Percentiles rank a stretch among this genome's conserved stretches.
Conservation (phyloP, 164 flowering plant species). For the Cinnamomum micranthum region DNA sequence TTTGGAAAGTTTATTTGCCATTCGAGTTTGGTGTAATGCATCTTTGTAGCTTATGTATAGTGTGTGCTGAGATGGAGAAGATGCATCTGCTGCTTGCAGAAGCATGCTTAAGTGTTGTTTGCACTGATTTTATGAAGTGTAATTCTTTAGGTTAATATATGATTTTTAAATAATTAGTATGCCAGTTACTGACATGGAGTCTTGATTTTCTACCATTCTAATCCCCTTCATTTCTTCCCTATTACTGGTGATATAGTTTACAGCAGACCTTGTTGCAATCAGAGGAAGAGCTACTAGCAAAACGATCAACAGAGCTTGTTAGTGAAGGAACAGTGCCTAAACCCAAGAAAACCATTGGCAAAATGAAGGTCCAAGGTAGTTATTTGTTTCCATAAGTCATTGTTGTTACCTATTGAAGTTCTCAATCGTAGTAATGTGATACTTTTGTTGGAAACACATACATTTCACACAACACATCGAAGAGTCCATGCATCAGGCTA, state of each 20-base stretch:
- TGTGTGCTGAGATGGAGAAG: conserved; percentile 1
- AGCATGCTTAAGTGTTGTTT: background rate
- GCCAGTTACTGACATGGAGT: background rate
- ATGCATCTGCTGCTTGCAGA: background rate
- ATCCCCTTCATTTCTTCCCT: conserved; percentile 1
- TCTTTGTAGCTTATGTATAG: background rate
- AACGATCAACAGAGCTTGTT: conserved; percentile 50
- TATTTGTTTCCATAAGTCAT: background rate
- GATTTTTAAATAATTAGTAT: no score
- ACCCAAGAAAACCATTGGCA: conserved; percentile 79
- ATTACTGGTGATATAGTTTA: conserved; percentile 41
- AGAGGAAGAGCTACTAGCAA: conserved; percentile 76
- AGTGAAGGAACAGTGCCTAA: conserved; percentile 62
- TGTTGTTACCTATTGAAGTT: background rate
- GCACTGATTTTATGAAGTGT: background rate
- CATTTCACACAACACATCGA: background rate
- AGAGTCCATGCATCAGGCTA: conserved; percentile 3
- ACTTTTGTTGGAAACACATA: background rate
- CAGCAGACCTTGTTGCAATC: conserved; percentile 72
- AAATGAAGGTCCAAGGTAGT: conserved; percentile 92
- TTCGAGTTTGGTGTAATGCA: background rate
- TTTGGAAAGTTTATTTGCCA: background rate
- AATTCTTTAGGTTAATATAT: background rate
- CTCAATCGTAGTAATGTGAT: background rate
- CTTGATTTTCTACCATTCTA: background rate